Percentiles rank a stretch among this genome's conserved stretches.
Conservation (phyloP, 257 asterid species). For the Fraxinus quadrangulata region DNA sequence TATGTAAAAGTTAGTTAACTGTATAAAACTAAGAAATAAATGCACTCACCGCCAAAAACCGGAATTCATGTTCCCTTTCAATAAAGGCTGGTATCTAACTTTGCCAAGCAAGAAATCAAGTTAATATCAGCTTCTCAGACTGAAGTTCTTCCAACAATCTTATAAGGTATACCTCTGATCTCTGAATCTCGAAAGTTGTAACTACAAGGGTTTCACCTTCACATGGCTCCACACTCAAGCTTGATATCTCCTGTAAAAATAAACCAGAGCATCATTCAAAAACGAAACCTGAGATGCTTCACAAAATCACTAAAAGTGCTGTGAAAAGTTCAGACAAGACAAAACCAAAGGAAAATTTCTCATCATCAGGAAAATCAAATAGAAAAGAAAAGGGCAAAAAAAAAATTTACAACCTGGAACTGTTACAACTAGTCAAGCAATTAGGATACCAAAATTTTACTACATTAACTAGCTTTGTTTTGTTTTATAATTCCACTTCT, state of each 20-base stretch:
- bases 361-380: not conserved
- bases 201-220: slow-evolving; percentile 73
- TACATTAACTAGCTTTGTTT: not conserved
- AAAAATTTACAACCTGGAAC: not conserved
- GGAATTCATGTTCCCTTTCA: slow-evolving; percentile 97
- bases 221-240: slow-evolving; percentile 92
- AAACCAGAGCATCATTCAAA: not conserved
- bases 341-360: not conserved
- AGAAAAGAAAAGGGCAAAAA: not conserved
- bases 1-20: not conserved
- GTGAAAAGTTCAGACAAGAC: not conserved
- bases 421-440: slow-evolving; percentile 6
- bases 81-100: slow-evolving; percentile 81
- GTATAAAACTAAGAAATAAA: slow-evolving; percentile 1
- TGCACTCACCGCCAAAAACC: slow-evolving; percentile 83
- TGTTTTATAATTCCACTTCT: slow-evolving; percentile 4
- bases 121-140: slow-evolving; percentile 24
- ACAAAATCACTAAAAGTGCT: not conserved
- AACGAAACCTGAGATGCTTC: not conserved
- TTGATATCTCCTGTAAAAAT: slow-evolving; percentile 77
- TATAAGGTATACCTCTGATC: slow-evolving; percentile 68
- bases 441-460: not conserved
- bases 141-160: slow-evolving; percentile 15
- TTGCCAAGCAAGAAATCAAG: slow-evolving; percentile 30
- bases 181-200: slow-evolving; percentile 80